Evolutionary conservation across 352 stramenopile genomes (phyloP), one percentile per base, ranked within the genome.

Genomic region (Globisporangium mamillatum): DNA sequence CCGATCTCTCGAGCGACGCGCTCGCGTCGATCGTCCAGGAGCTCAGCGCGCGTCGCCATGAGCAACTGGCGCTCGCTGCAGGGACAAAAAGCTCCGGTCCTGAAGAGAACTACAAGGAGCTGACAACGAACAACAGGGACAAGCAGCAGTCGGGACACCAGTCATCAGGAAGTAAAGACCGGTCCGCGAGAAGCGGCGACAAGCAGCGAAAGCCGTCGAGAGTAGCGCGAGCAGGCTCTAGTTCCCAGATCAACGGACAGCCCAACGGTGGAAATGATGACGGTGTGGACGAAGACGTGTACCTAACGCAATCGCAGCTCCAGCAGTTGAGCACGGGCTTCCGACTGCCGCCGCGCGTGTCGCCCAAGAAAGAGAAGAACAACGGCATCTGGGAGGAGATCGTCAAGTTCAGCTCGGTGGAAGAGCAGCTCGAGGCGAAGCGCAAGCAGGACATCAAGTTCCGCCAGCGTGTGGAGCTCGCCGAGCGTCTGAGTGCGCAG

Each of bases 351-450:
- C 81, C 83, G 24, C 81, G 75, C 22, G 80, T 75, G 18, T 92
- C 83, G 12, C 82, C 85, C 2, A 89, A 91, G 66, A 92, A 92
- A 64, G 80, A 90, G n/a, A 86, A 89, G 12, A 79, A 77, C 69
- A 89, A 86, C 61, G 81, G 84, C 32, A 93, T 94, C 50, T 94
- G 87, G 87, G 84, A 93, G 58, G 80, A 93, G 62, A 92, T 94
- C 60, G 87, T 91, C 64, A 86, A 93, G 76, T 93, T 86, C 65
- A 80, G 79, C 56, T 88, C 80, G 4, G 62, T 92, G 4, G 84
- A 92, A 62, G 86, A 94, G 69, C 74, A 83, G 60, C 66, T 79
- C 9, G 86, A 94, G 38, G 80, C 77, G 1, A 63, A 86, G 54
- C 72, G 69, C 25, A 75, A 86, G 64, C 75, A 72, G 6, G 76